Evolutionary conservation across 2,329 filamentous ascomycete genomes (phyloP).

Genomic region (Verruconis gallopava): DNA sequence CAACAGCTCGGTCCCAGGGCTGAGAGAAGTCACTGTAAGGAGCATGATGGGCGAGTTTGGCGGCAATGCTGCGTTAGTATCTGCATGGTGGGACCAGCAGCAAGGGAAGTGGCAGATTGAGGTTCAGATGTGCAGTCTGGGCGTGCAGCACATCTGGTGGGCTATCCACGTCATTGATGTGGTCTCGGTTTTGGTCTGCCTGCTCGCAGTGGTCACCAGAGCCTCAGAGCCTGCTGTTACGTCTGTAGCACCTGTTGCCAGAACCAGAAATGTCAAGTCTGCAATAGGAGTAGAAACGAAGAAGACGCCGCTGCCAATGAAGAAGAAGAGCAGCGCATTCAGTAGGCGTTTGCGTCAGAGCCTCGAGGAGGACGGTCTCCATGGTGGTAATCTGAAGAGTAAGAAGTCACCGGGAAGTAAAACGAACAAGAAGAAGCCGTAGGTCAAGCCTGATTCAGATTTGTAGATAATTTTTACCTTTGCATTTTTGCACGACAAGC

Average conservation of each 20-base stretch:
- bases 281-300: too few species aligned
- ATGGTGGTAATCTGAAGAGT: too few species aligned
- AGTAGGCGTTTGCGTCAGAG: slow-evolving; percentile 9
- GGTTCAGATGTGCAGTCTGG: slow-evolving; percentile 64
- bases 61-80: slow-evolving; percentile 83
- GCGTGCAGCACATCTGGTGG: slow-evolving; percentile 93
- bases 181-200: slow-evolving; percentile 20
- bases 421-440: too few species aligned
- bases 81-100: slow-evolving; percentile 69
- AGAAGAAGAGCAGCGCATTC: slow-evolving; percentile 20
- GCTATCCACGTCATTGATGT: slow-evolving; percentile 64
- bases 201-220: not conserved
- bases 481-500: too few species aligned
- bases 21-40: slow-evolving; percentile 83
- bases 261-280: too few species aligned
- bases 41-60: slow-evolving; percentile 98
- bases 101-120: slow-evolving; percentile 65
- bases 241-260: too few species aligned
- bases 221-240: too few species aligned
- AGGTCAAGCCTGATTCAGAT: too few species aligned
- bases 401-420: too few species aligned
- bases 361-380: too few species aligned
- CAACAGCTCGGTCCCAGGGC: slow-evolving; percentile 38
- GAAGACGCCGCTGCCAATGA: too few species aligned
- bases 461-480: too few species aligned